phyloP scores from a whole-genome alignment of 2,329 filamentous ascomycete species.

The Sporothrix sp. region DNA sequence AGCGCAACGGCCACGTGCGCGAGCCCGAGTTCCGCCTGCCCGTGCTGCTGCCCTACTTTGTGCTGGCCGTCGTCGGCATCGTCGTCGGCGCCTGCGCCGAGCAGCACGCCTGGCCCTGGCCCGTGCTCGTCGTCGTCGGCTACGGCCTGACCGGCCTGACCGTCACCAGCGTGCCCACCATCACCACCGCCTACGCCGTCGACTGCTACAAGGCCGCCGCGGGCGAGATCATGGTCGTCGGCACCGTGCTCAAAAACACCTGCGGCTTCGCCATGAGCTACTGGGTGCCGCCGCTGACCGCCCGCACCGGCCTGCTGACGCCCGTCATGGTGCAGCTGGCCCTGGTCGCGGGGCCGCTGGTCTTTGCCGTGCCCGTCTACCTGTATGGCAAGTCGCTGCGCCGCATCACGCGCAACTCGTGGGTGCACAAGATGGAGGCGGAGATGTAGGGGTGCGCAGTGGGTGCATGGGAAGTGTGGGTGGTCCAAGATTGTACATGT shows the following conservation, averaged over 20 bases:
- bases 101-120: constrained; percentile 38
- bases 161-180: constrained; percentile 43
- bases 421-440: no score
- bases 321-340: no score
- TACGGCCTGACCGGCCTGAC: constrained; percentile 30
- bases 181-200: constrained; percentile 49
- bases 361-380: no score
- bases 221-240: constrained; percentile 27
- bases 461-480: no score
- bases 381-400: no score
- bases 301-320: no score
- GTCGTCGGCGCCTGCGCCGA: constrained; percentile 38
- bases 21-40: constrained; percentile 40
- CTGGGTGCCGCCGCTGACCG: no score
- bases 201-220: constrained; percentile 57
- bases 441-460: no score
- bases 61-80: constrained; percentile 35
- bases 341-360: no score
- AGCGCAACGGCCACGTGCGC: constrained; percentile 35
- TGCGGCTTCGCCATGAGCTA: no score
- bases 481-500: no score
- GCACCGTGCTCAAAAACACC: constrained; percentile 23
- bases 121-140: constrained; percentile 37
- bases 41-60: constrained; percentile 34
- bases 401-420: no score